Evolutionary conservation across 2,329 filamentous ascomycete species (phyloP).

Genomic region (Phaeoacremonium minimum): DNA sequence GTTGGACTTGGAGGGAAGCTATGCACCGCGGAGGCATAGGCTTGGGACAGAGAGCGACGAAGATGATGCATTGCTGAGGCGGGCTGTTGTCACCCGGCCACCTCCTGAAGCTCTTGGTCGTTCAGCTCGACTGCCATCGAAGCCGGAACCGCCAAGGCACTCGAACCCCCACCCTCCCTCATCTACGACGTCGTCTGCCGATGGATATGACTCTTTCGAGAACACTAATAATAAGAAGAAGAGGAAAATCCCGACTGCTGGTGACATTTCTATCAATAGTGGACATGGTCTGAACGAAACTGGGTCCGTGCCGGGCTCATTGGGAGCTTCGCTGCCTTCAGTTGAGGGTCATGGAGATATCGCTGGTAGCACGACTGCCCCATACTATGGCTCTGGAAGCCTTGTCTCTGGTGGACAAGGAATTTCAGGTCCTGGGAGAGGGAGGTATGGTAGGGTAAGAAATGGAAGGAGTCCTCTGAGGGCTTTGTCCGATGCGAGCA

Average conservation of each 20-base stretch:
- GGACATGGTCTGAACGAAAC: slow-evolving; percentile 32
- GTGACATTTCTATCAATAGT: slow-evolving; percentile 53
- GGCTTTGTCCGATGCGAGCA: slow-evolving; percentile 54
- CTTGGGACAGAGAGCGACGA: slow-evolving; percentile 58
- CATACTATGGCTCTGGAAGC: slow-evolving; percentile 40
- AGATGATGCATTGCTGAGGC: slow-evolving; percentile 41
- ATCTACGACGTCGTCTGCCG: slow-evolving; percentile 67
- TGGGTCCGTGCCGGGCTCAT: slow-evolving; percentile 18
- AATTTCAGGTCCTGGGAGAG: slow-evolving; percentile 80
- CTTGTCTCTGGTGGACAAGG: slow-evolving; percentile 59
- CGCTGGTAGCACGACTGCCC: slow-evolving; percentile 20
- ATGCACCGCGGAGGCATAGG: slow-evolving; percentile 44
- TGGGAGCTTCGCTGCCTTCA: slow-evolving; percentile 23
- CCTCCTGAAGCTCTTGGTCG: slow-evolving; percentile 41
- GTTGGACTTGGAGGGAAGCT: slow-evolving; percentile 20
- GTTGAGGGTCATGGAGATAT: slow-evolving; percentile 26
- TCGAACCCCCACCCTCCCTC: slow-evolving; percentile 51
- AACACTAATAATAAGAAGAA: slow-evolving; percentile 99
- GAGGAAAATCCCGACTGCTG: slow-evolving; percentile 90
- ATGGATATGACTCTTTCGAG: slow-evolving; percentile 96
- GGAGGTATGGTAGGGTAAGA: slow-evolving; percentile 68
- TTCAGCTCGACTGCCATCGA: slow-evolving; percentile 34
- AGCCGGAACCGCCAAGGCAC: slow-evolving; percentile 39
- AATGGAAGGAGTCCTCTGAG: slow-evolving; percentile 60
- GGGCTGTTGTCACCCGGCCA: slow-evolving; percentile 38